phyloP scores from a whole-genome alignment of 441 rosid genomes.

The Eutrema salsugineum region DNA sequence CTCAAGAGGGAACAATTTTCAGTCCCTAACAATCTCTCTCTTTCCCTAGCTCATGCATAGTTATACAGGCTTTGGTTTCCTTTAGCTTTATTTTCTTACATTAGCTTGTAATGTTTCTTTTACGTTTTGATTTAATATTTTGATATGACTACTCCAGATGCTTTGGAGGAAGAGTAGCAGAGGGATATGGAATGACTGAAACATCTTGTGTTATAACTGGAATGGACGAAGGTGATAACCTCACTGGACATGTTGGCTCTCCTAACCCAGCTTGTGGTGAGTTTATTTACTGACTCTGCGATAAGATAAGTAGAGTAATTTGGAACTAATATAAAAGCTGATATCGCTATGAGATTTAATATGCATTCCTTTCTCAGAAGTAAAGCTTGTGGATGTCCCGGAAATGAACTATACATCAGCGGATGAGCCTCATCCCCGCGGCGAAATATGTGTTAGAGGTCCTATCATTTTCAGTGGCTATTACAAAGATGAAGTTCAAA shows the following conservation, averaged over 20 bases:
- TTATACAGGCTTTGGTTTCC: conserved; percentile 1
- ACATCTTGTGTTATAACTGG: conserved; percentile 77
- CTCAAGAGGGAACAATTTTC: not conserved
- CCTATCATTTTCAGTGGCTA: conserved; percentile 84
- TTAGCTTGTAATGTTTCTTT: conserved; percentile 9
- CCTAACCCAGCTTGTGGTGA: conserved; percentile 96
- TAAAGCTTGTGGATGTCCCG: conserved; percentile 95
- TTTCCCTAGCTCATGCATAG: not conserved
- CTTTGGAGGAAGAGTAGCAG: conserved; percentile 73
- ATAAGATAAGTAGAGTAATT: not conserved
- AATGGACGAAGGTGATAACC: conserved; percentile 77
- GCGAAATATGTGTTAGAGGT: conserved; percentile 98
- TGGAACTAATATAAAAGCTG: not conserved
- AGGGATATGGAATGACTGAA: conserved; percentile 99
- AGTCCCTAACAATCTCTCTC: not conserved
- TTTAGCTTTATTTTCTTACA: conserved; percentile 7
- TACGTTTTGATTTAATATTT: conserved; percentile 1
- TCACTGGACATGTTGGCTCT: conserved; percentile 92
- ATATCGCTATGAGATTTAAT: not conserved
- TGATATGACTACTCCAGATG: conserved; percentile 49
- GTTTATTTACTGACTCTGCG: conserved; percentile 17
- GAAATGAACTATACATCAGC: conserved; percentile 96
- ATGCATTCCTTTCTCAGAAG: conserved; percentile 49
- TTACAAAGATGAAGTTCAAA: conserved; percentile 92
- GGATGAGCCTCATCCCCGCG: conserved; percentile 90